Evolutionary conservation across 1,284 basidiomycete species (phyloP), one percentile per base, ranked within the genome.

Genomic region (Sporisorium iseilematis-ciliati): DNA sequence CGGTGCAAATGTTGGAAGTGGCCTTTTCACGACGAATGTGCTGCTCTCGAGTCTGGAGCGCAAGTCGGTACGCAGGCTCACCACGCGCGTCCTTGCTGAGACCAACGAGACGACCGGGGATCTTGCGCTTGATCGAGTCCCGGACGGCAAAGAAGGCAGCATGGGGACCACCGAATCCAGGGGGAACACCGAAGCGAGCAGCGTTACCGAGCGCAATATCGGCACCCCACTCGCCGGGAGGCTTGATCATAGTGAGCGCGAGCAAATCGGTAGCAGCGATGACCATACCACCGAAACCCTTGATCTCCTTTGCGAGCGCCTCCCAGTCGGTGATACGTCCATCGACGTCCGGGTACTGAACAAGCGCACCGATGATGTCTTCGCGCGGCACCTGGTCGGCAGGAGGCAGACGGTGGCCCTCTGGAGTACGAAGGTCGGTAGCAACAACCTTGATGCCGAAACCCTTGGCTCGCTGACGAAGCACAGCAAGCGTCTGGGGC

Each of bases 151-250:
- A 99, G 90, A 99, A 99, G 8, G 93, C 95, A 18, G 92, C 95
- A 65, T 87, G 86, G 7, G 86, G 86, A 23, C 86, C 86, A 51
- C 86, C 86, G 66, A 82, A 85, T 29, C 86, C 86, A 31, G 86
- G 83, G n/a, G 85, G 85, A 4, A 86, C 87, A 63, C 96, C 96
- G 82, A 99, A 99, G 45, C 96, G 91, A 48, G 93, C 95, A 40
- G 94, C 93, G 86, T 96, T 98, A 45, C 96, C 96, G 57, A 96
- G 88, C 3, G 95, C 95, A 75, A 99, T 91, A 86, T 99, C 96
- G 38, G 95, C 95, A 53, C 96, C 96, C 94, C 96, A 98, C 88
- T 98, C 96, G 64, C 96, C 96, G 12, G 96, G 96, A 25, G 96
- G 94, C 84, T 93, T 94, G 79, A 99, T 89, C 89, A 95, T 90